Base-by-base conservation (phyloP, 768 basidiomycete genomes). In the Serpula lacrymans region DNA sequence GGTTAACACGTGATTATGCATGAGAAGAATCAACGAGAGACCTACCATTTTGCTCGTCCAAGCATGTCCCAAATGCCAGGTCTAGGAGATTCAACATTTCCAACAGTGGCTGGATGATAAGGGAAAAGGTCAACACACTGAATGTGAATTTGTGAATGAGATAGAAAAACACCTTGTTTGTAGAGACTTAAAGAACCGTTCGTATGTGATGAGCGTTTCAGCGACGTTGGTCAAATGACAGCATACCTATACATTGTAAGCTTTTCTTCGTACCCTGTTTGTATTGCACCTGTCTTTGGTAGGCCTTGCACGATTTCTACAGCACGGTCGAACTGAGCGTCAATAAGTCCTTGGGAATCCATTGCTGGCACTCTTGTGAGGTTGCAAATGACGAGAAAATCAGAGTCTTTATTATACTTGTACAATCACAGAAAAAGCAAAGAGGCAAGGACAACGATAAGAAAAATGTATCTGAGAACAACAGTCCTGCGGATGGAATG, bases 181-280 rank as follows among this genome's bases (percentile, higher is more conserved):
- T 89, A 95, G 52, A 93, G 71, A 62, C 90, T 93, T 42, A 13
- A 37, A 17, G 27, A 36, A 39, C 11, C 29, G 50, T 51, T 30
- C 49, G 46, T 40, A 33, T 12, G 30, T 11, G 42, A 34, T 3
- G 26, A 17, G 9, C 27, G 6, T 16, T 28, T 17, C 21, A 31
- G 23, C 37, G 29, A 22, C 12, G 17, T 25, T 29, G 14, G 8
- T 17, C 42, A 25, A 8, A 30, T 27, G 33, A 20, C 8, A 14
- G 58, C 75, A 24, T 46, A 84, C 85, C 89, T 89, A 59, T 97
- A 97, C 80, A 97, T 90, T 9, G 80, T 77, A 11, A 97, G 67
- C 60, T 97, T 97, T 59, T 95, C 92, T 50, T 96, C 93, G 58
- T 97, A 96, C 48, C 80, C 88, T 0, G 93, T 96, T 61, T 96